Evolutionary conservation across 495 filamentous ascomycete species (phyloP).

Genomic region (Aspergillus heteromorphus): DNA sequence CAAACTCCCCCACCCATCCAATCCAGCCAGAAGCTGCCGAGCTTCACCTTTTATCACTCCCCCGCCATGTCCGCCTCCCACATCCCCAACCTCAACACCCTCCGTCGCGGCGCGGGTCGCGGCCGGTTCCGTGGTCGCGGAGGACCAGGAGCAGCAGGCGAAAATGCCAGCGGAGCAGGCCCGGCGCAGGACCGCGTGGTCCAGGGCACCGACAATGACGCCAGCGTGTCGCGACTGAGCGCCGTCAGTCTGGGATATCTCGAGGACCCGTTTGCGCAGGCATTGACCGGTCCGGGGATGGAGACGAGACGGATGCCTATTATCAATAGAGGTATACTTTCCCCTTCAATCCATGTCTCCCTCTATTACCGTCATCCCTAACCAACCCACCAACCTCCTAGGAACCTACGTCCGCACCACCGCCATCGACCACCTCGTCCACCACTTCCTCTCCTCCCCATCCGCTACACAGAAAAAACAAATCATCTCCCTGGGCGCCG

Average conservation of each 20-base stretch:
- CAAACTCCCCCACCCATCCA: background rate
- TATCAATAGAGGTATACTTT: slow-evolving; percentile 75
- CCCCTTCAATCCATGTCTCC: background rate
- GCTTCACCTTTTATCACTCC: slow-evolving; percentile 17
- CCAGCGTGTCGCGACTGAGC: slow-evolving; percentile 79
- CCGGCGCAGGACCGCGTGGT: slow-evolving; percentile 54
- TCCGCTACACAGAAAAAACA: slow-evolving; percentile 50
- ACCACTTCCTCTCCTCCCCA: slow-evolving; percentile 53
- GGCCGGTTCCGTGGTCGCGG: slow-evolving; percentile 42
- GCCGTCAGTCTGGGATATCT: slow-evolving; percentile 87
- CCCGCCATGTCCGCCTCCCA: slow-evolving; percentile 60
- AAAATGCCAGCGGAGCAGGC: slow-evolving; percentile 6
- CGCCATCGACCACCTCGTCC: slow-evolving; percentile 76
- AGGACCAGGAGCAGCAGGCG: slow-evolving; percentile 22
- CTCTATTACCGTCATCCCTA: background rate
- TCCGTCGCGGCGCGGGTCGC: slow-evolving; percentile 48
- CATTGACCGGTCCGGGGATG: slow-evolving; percentile 50
- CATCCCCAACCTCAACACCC: slow-evolving; percentile 71
- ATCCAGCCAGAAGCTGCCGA: slow-evolving; percentile 5
- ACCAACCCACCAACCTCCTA: slow-evolving; percentile 25
- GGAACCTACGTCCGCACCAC: slow-evolving; percentile 92
- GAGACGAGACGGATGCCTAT: slow-evolving; percentile 67
- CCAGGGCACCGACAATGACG: slow-evolving; percentile 88
- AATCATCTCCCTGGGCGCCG: slow-evolving; percentile 89
- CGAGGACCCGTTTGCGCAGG: slow-evolving; percentile 67